Percentiles rank a stretch among this genome's conserved stretches.
These are phyloP conservation scores for Daphne laureola DNA, from an alignment of 441 rosid species.

Conservation along the genomic window DNA sequence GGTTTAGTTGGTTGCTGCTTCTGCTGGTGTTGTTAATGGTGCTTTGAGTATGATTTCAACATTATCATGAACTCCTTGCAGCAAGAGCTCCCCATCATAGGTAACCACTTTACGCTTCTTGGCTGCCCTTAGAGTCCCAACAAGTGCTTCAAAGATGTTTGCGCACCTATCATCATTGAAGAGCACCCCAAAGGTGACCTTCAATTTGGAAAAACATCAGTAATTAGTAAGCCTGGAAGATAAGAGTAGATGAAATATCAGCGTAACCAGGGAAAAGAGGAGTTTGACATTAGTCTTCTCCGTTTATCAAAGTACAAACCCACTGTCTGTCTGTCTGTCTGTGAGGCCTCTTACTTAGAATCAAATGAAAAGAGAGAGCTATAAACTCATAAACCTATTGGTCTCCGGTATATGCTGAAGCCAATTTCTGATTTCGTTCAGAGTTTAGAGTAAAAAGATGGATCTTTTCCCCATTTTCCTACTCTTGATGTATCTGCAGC, in stretches of 20 bases:
- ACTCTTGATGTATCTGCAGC: too few relatives aligned
- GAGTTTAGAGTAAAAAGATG: too few relatives aligned
- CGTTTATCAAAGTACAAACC: too few relatives aligned
- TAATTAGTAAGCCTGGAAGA: too few relatives aligned
- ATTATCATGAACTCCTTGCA: constrained; percentile 89
- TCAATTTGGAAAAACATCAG: background rate
- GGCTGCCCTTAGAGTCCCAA: constrained; percentile 89
- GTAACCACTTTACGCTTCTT: constrained; percentile 75
- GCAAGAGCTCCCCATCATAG: constrained; percentile 69
- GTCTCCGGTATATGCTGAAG: too few relatives aligned
- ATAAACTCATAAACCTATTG: too few relatives aligned
- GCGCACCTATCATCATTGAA: constrained; percentile 85
- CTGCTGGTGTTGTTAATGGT: constrained; percentile 19
- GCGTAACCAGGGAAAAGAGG: background rate
- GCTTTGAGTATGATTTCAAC: constrained; percentile 72
- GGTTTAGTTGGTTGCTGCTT: constrained; percentile 8
- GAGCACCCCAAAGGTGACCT: constrained; percentile 86
- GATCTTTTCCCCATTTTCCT: too few relatives aligned
- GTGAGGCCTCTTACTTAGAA: too few relatives aligned
- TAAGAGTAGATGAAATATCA: background rate
- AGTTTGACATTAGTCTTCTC: too few relatives aligned
- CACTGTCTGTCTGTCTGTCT: too few relatives aligned
- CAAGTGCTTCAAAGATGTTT: constrained; percentile 85
- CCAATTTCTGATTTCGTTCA: too few relatives aligned
- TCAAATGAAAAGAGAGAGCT: too few relatives aligned